These are phyloP conservation scores for Thielaviopsis euricoi DNA, from an alignment of 2,329 filamentous ascomycete genomes.

Conservation along the genomic window DNA sequence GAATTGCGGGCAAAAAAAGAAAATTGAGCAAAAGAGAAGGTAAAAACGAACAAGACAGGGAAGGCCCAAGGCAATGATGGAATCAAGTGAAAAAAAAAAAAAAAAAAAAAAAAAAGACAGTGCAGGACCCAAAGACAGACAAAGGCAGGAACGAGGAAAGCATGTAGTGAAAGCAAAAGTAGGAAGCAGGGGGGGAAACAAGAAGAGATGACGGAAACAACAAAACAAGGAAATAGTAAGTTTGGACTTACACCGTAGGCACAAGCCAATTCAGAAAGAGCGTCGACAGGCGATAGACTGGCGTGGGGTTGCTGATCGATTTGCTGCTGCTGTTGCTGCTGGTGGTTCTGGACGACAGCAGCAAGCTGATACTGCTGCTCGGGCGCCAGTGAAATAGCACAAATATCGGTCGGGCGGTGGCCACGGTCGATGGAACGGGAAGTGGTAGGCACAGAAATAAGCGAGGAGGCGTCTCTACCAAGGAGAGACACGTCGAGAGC, in stretches of 20 bases:
- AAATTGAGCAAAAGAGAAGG: neutral
- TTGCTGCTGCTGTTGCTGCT: too few relatives aligned
- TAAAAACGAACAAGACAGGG: too few relatives aligned
- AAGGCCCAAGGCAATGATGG: too few relatives aligned
- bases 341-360: neutral
- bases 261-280: neutral
- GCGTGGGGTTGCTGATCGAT: too few relatives aligned
- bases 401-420: neutral
- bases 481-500: conserved; percentile 2
- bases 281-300: neutral
- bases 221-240: neutral
- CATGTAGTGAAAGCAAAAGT: too few relatives aligned
- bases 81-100: too few relatives aligned
- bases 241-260: neutral
- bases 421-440: neutral
- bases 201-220: too few relatives aligned
- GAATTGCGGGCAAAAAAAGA: too few relatives aligned
- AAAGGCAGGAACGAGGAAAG: too few relatives aligned
- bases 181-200: too few relatives aligned
- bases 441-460: neutral
- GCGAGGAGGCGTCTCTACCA: neutral
- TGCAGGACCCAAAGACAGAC: neutral
- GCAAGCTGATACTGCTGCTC: neutral
- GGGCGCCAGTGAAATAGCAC: neutral
- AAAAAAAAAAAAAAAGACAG: too few relatives aligned